Percentiles rank a stretch among this genome's conserved stretches.
These are phyloP conservation scores for Heliamphora pulchella DNA, from an alignment of 179 eudicot species.

Conservation along the genomic window DNA sequence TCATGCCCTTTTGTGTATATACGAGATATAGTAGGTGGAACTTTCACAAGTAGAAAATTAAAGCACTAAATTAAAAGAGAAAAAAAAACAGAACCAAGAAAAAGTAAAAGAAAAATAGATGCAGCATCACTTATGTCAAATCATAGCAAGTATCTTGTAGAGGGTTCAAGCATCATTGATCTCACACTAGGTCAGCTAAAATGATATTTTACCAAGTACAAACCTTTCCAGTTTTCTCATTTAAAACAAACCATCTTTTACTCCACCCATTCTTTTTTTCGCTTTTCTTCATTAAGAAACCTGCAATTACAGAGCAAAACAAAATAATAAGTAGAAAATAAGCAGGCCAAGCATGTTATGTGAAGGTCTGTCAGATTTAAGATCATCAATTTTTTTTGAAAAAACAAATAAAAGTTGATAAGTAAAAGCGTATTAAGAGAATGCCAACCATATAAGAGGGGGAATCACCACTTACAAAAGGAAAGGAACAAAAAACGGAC, in stretches of 20 bases:
- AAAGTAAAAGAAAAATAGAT: not conserved
- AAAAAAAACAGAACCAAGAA: not conserved
- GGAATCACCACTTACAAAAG: no score
- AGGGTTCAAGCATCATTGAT: not conserved
- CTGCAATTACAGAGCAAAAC: not conserved
- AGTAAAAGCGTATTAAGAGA: not conserved
- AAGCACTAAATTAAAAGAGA: not conserved
- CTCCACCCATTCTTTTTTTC: constrained; percentile 83
- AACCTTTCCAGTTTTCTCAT: constrained; percentile 65
- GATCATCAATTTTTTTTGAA: not conserved
- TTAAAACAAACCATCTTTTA: constrained; percentile 88
- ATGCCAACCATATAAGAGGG: no score
- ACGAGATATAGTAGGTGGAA: not conserved
- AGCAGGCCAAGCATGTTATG: not conserved
- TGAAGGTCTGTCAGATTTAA: not conserved
- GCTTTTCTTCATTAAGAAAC: constrained; percentile 65
- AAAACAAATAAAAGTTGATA: not conserved
- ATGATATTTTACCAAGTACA: not conserved
- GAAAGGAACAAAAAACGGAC: no score
- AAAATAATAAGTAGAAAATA: not conserved
- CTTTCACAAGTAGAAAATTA: not conserved
- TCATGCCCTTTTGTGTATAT: not conserved
- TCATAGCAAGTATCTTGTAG: not conserved
- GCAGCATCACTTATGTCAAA: not conserved
- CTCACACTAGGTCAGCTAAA: not conserved